Conservation (phyloP, 2,329 filamentous ascomycete genomes). For the Exophiala spinifera region DNA sequence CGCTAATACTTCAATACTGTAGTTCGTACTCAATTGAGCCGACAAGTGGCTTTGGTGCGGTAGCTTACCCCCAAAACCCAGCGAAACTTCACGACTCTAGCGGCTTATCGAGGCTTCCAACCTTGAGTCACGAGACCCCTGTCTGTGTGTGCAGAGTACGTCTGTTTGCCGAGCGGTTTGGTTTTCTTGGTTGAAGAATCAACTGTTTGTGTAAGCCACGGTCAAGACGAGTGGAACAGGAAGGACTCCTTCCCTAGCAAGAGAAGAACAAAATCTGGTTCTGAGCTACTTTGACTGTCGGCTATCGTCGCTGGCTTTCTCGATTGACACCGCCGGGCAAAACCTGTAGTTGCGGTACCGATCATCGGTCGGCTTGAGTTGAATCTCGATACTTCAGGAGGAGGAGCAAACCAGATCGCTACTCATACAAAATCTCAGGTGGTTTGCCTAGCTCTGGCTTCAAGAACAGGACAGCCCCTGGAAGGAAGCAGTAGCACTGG, state of each 20-base stretch:
- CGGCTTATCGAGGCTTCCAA: not conserved
- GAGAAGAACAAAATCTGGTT: not conserved
- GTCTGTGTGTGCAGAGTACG: not conserved
- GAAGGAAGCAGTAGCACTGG: not conserved
- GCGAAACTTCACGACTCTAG: not conserved
- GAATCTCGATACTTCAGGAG: not conserved
- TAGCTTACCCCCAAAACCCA: conserved; percentile 8
- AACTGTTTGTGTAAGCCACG: conserved; percentile 7
- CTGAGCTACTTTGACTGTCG: not conserved
- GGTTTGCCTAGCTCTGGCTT: not conserved
- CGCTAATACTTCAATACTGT: conserved; percentile 4
- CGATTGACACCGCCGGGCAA: not conserved
- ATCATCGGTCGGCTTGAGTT: not conserved
- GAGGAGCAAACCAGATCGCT: not conserved
- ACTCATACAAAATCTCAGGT: not conserved
- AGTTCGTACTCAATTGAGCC: conserved; percentile 14
- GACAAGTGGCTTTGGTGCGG: conserved; percentile 10
- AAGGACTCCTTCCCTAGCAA: not conserved
- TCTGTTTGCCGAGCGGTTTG: conserved; percentile 5
- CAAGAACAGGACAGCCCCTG: not conserved
- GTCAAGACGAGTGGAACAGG: not conserved
- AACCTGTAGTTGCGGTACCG: not conserved
- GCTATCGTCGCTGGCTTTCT: not conserved
- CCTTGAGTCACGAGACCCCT: not conserved
- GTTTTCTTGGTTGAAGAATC: conserved; percentile 23